Evolutionary conservation across 2,329 filamentous ascomycete species (phyloP).

Genomic region (Aspergillus flavus): DNA sequence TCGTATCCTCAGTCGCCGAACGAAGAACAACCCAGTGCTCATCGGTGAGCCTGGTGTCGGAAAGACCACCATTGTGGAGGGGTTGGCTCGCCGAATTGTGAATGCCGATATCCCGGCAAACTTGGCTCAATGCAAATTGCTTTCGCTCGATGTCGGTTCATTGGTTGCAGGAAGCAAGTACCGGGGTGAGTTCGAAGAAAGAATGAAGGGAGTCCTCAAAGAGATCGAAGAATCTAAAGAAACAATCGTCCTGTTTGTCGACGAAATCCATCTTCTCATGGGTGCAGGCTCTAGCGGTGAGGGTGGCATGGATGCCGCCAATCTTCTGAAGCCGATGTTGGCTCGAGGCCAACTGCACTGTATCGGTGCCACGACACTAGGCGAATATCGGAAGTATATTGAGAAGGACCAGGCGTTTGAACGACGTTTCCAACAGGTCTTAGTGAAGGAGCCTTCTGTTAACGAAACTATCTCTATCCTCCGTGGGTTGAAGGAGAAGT

Average conservation of each 20-base stretch:
- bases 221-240: slow-evolving; percentile 94
- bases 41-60: slow-evolving; percentile 98
- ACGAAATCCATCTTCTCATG: slow-evolving; percentile 99
- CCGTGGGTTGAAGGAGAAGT: slow-evolving; percentile 96
- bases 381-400: slow-evolving; percentile 97
- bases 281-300: slow-evolving; percentile 92
- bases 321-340: slow-evolving; percentile 96
- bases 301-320: slow-evolving; percentile 98
- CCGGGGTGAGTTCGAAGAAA: slow-evolving; percentile 96
- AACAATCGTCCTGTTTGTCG: slow-evolving; percentile 96
- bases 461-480: slow-evolving; percentile 94
- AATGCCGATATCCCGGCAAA: slow-evolving; percentile 97
- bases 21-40: slow-evolving; percentile 97
- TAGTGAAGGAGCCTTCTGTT: slow-evolving; percentile 91
- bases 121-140: slow-evolving; percentile 86
- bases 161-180: slow-evolving; percentile 98
- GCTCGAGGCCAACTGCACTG: slow-evolving; percentile 96
- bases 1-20: slow-evolving; percentile 86
- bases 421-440: slow-evolving; percentile 95
- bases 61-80: slow-evolving; percentile 97
- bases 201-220: slow-evolving; percentile 98
- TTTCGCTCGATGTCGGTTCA: slow-evolving; percentile 93
- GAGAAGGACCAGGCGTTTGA: slow-evolving; percentile 98
- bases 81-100: slow-evolving; percentile 91
- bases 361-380: slow-evolving; percentile 92